Percentiles rank a stretch among this genome's conserved stretches.
Conservation (phyloP, 768 basidiomycete genomes). For the Lenzites betulinus region DNA sequence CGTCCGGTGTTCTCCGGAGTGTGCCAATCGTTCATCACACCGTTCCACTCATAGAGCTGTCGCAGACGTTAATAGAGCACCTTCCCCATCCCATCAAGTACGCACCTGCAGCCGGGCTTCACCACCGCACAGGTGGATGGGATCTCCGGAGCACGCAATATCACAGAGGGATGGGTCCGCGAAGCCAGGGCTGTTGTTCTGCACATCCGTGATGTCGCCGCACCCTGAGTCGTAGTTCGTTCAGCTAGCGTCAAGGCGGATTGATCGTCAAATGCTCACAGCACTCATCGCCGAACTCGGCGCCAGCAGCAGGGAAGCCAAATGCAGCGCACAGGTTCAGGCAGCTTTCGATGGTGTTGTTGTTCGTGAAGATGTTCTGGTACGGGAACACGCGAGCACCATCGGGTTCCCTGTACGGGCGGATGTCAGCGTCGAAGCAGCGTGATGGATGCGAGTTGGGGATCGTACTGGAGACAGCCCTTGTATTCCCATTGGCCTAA, state of each 20-base stretch:
- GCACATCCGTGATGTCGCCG: slow-evolving; percentile 63
- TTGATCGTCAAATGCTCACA: slow-evolving; percentile 46
- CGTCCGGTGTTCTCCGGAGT: slow-evolving; percentile 63
- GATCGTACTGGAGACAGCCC: slow-evolving; percentile 64
- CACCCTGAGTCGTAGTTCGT: slow-evolving; percentile 55
- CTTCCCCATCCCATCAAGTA: slow-evolving; percentile 24
- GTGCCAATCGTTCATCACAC: slow-evolving; percentile 58
- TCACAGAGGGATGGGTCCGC: slow-evolving; percentile 43
- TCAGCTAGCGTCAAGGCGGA: not conserved
- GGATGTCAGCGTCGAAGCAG: not conserved
- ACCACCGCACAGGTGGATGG: slow-evolving; percentile 67
- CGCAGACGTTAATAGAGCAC: not conserved
- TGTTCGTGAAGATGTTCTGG: slow-evolving; percentile 56
- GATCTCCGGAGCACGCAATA: slow-evolving; percentile 68
- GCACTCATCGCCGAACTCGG: slow-evolving; percentile 73
- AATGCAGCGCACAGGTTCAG: slow-evolving; percentile 68
- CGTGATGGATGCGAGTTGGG: not conserved
- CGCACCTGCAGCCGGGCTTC: slow-evolving; percentile 56
- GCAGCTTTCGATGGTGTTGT: slow-evolving; percentile 67
- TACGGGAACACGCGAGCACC: slow-evolving; percentile 56
- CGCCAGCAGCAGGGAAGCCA: slow-evolving; percentile 71
- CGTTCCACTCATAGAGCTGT: slow-evolving; percentile 35
- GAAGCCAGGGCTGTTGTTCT: slow-evolving; percentile 34
- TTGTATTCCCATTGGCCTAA: slow-evolving; percentile 61
- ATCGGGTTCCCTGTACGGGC: slow-evolving; percentile 47